Conservation (phyloP, 1,284 basidiomycete species). For the Boletus hoseneyae region DNA sequence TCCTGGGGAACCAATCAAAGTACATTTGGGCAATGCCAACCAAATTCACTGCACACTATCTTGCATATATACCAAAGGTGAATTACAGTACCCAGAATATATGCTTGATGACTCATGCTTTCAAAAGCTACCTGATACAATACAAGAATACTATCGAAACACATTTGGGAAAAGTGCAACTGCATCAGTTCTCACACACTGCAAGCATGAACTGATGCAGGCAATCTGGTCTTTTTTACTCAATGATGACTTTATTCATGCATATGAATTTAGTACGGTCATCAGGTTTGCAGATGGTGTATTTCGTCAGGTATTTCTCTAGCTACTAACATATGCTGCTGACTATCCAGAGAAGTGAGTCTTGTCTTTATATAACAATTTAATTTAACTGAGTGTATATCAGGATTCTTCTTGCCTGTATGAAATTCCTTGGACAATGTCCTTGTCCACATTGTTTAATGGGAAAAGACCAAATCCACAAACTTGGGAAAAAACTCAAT, state of each 20-base stretch:
- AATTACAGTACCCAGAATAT: no score
- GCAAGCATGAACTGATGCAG: constrained; percentile 33
- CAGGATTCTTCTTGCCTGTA: constrained; percentile 29
- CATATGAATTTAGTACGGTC: constrained; percentile 31
- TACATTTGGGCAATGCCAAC: constrained; percentile 24
- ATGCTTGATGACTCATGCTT: no score
- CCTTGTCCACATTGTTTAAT: constrained; percentile 27
- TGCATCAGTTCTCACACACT: constrained; percentile 24
- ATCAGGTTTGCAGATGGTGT: constrained; percentile 32
- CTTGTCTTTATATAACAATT: no score
- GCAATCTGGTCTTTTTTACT: constrained; percentile 32
- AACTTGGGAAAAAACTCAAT: constrained; percentile 4
- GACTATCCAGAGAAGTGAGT: constrained; percentile 38
- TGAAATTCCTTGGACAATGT: constrained; percentile 24
- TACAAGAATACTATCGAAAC: constrained; percentile 23
- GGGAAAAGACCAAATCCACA: constrained; percentile 13
- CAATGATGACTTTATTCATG: constrained; percentile 30
- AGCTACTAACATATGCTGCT: constrained; percentile 33
- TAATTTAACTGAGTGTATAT: no score
- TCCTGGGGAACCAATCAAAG: constrained; percentile 34
- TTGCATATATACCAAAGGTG: constrained; percentile 32
- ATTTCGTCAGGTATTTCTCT: constrained; percentile 21
- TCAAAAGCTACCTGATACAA: neutral
- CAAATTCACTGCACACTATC: constrained; percentile 27
- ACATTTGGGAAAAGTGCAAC: constrained; percentile 16